phyloP scores from a whole-genome alignment of 2,329 filamentous ascomycete species.

The Mollisia scopiformis region DNA sequence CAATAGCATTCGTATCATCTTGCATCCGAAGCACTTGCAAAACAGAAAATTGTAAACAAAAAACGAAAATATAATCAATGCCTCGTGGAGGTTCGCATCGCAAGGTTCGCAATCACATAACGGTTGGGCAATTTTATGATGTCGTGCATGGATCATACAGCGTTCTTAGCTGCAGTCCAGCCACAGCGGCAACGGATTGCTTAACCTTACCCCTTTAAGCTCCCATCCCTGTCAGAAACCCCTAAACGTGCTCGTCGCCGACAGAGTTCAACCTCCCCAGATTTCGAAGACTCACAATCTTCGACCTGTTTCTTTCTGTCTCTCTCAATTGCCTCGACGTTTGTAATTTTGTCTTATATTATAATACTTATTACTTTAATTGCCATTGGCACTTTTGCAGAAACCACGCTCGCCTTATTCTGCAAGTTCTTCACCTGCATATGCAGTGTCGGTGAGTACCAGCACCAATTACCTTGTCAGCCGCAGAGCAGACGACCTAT shows the following conservation, averaged over 20 bases:
- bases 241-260: background rate
- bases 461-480: constrained; percentile 12
- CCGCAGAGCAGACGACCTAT: constrained; percentile 21
- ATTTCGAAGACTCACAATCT: background rate
- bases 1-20: background rate
- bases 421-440: constrained; percentile 10
- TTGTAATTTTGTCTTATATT: background rate
- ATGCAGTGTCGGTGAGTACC: constrained; percentile 16
- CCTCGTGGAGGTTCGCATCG: background rate
- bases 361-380: background rate
- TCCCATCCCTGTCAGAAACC: background rate
- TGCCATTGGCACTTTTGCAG: constrained; percentile 3
- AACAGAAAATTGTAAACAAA: background rate
- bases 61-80: background rate
- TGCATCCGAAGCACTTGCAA: background rate
- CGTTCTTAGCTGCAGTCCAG: background rate
- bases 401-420: constrained; percentile 14
- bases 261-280: background rate
- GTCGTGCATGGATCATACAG: background rate
- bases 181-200: too few relatives aligned
- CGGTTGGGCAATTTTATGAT: constrained; percentile 1
- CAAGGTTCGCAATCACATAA: background rate
- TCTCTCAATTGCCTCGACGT: background rate
- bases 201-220: background rate
- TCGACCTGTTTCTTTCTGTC: background rate